Evolutionary conservation across 176 grass and related monocot genomes (phyloP), one percentile per base, ranked within the genome.

Genomic region (Aegilops umbellulata): DNA sequence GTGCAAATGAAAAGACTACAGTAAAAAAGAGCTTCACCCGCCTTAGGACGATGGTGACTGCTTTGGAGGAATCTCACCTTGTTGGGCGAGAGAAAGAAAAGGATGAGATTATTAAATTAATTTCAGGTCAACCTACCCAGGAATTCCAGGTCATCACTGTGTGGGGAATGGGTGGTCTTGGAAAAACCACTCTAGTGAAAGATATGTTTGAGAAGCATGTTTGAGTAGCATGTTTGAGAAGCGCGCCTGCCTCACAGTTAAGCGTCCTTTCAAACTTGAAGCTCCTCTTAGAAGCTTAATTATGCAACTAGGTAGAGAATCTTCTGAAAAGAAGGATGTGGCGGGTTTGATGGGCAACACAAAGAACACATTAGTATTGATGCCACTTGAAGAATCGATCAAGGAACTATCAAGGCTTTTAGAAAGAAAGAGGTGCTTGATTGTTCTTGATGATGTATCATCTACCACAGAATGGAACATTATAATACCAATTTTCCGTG

Each of bases 131-230:
- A 42, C 0, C 41, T 42, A 11, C 10, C 41, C 10, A 42, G 12
- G 8, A 42, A 42, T 42, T 0, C 41, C 10, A 44, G 41, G 41
- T 47, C 14, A 16, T 47, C 46, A 0, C 13, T 4, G 46, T 90
- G 2, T 72, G 80, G 0, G 88, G 84, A 31, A 79, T 87, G 79
- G 80, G 79, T 27, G 84, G 79, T 0, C 5, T 64, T 0, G 84
- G 73, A 46, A 90, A 87, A 20, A 87, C 84, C 10, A 83, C 84
- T 65, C 38, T 87, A 51, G 51, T 51, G 5, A 42, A 10, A 13
- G 9, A 66, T 29, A 80, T 90, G 0, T 80, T 44, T 10, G 8
- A 65, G 12, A 53, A 35, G 4, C 24, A 6, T 23, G 29, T 87
- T 0, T n/a, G n/a, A 60, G 5, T 4, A 4, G 23, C 0, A 14